Evolutionary conservation across 2,329 filamentous ascomycete genomes (phyloP).

Genomic region (Calonectria naviculata): DNA sequence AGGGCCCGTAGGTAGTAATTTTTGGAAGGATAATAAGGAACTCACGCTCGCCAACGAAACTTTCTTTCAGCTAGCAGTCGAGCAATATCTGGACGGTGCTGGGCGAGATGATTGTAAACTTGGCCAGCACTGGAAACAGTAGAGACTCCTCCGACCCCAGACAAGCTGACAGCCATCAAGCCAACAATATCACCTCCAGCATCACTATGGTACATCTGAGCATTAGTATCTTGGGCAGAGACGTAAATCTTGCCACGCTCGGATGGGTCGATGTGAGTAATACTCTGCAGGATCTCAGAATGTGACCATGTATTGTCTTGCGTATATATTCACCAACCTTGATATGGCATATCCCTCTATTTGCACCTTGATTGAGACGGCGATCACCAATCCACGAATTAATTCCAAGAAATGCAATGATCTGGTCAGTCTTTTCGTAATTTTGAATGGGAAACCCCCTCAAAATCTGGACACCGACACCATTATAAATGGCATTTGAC

Average conservation of each 20-base stretch:
- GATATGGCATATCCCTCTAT: neutral
- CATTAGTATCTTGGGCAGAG: slow-evolving; percentile 7
- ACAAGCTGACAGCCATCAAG: slow-evolving; percentile 4
- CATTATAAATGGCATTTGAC: slow-evolving; percentile 1
- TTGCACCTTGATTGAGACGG: slow-evolving; percentile 1
- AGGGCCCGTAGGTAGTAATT: neutral
- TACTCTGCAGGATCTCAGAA: neutral
- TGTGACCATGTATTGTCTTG: too few species aligned
- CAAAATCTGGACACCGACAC: neutral
- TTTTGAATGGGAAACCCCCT: neutral
- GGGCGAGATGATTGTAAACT: slow-evolving; percentile 3
- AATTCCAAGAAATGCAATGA: slow-evolving; percentile 6
- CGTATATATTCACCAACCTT: neutral
- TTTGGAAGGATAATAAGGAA: neutral
- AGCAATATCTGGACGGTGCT: slow-evolving; percentile 5
- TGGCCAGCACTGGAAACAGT: neutral
- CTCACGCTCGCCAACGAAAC: slow-evolving; percentile 4
- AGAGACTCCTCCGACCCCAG: neutral
- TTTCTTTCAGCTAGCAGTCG: neutral
- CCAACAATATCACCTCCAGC: neutral
- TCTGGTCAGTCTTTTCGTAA: neutral
- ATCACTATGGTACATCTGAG: slow-evolving; percentile 11
- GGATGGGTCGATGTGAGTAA: slow-evolving; percentile 1
- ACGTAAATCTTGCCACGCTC: slow-evolving; percentile 1
- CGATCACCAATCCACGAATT: slow-evolving; percentile 4